Base-by-base conservation (phyloP, 257 asterid species). In the Solanum piurae region DNA sequence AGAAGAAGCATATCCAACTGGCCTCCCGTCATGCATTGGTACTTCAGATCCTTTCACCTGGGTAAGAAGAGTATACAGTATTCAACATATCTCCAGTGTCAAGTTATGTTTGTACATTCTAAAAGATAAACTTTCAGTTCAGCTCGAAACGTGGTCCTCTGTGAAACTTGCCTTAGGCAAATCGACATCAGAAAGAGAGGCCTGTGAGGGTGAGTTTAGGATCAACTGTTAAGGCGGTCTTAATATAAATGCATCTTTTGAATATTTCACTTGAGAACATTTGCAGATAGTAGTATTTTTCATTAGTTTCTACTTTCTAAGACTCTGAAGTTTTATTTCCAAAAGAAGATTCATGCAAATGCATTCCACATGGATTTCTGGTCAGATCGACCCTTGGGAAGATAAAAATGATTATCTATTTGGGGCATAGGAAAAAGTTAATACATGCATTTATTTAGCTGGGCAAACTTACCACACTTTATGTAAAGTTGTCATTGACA, bases 41-140 rank as follows among this genome's bases (percentile, higher is more conserved):
- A 97, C 91, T 90, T 97, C 98, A 90, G 94, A 92, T 90, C 98
- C 98, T 93, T 94, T 95, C 86, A 94, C 98, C 99, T 97, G 92
- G 64, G 90, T 86, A 83, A 64, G 68, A 60, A 55, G 86, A 73
- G 75, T 33, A 79, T 10, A 40, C 44, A 49, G 44, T 82, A 52
- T 52, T 31, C 46, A 27, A 49, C 46, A 11, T 49, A 82, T 36
- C 86, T 31, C 58, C 20, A 49, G 42, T 49, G 71, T 29, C 71
- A 52, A 82, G 86, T 49, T 49, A 82, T 31, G 44, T 31, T 46
- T 46, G 29, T 29, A 82, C 44, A 82, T 82, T 29, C 68, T 44
- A 42, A 25, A 79, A 25, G 37, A 42, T 44, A 42, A 79, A 27
- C 40, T 79, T 16, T 72, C 44, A 72, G 44, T 4, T 34, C 44